Percentiles rank a stretch among this genome's conserved stretches.
These are phyloP conservation scores for Phoma sp. DNA, from an alignment of 2,329 filamentous ascomycete species.

Conservation along the genomic window DNA sequence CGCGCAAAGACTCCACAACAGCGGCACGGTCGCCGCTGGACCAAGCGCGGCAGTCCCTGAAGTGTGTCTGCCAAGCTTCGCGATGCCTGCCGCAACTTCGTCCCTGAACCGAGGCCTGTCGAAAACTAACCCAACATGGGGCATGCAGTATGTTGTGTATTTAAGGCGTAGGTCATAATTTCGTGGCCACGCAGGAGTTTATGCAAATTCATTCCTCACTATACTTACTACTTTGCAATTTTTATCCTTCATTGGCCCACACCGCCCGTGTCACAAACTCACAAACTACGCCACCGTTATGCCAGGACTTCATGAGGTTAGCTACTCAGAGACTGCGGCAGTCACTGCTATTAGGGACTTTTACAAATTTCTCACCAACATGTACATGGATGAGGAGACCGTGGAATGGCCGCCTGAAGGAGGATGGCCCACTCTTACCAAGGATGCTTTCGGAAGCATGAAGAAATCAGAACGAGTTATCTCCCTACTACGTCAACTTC, in stretches of 20 bases:
- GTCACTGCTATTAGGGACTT: not conserved
- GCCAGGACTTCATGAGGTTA: not conserved
- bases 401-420: not conserved
- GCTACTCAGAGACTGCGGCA: not conserved
- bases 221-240: not conserved
- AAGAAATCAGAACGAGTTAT: slow-evolving; percentile 13
- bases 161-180: too few relatives aligned
- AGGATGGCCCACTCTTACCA: not conserved
- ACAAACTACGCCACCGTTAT: not conserved
- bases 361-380: not conserved
- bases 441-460: not conserved
- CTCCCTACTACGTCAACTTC: slow-evolving; percentile 17
- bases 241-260: not conserved
- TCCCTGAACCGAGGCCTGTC: too few relatives aligned
- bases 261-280: not conserved
- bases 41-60: too few relatives aligned
- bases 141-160: too few relatives aligned
- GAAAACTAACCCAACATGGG: too few relatives aligned
- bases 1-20: too few relatives aligned
- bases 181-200: too few relatives aligned
- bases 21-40: too few relatives aligned
- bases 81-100: too few relatives aligned
- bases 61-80: too few relatives aligned
- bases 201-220: not conserved
- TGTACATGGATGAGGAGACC: not conserved